Base-by-base conservation (phyloP, 768 basidiomycete species). In the Amanita jacksonii region DNA sequence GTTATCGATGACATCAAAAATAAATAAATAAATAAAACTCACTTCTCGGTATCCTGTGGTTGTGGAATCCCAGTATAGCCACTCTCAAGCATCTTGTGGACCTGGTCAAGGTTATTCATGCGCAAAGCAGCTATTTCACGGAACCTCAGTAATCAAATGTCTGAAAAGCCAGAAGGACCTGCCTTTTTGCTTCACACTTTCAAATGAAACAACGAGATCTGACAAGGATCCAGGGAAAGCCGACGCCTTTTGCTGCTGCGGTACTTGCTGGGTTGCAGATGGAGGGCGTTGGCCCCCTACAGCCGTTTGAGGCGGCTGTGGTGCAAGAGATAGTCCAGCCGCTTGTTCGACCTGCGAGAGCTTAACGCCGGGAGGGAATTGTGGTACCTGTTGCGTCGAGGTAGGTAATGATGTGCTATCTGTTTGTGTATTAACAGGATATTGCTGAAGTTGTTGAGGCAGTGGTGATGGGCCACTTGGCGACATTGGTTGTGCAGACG, bases 151-250 rank as follows among this genome's bases (percentile, higher is more conserved):
- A 34, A 27, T 8, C 10, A 47, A 22, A 49, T 22, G 13, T 22
- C 38, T 28, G 13, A 23, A 28, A 28, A 33, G 31, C 20, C 8
- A 4, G 15, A 37, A 46, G 36, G 23, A 55, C 69, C 38, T 49
- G 92, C 93, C 91, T 61, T 96, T 92, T 69, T 94, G 91, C 66
- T 97, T 98, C 34, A 94, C 91, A 36, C 74, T 85, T 67, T 98
- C 94, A 57, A 97, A 98, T 31, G 89, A 91, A 16, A 85, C 79
- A 31, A 97, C 92, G 42, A 99, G 70, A 58, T 97, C 94, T 8
- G 89, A 88, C 57, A 99, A 59, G 20, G 81, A 89, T 45, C 81
- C 87, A 13, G 88, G 91, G 73, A 83, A 81, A 16, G 77, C 76
- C 18, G 68, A 52, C 15, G 69, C 57, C 27, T 68, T 69, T 43